Base-by-base conservation (phyloP, 495 filamentous ascomycete species). In the Bryoglossum gracile region DNA sequence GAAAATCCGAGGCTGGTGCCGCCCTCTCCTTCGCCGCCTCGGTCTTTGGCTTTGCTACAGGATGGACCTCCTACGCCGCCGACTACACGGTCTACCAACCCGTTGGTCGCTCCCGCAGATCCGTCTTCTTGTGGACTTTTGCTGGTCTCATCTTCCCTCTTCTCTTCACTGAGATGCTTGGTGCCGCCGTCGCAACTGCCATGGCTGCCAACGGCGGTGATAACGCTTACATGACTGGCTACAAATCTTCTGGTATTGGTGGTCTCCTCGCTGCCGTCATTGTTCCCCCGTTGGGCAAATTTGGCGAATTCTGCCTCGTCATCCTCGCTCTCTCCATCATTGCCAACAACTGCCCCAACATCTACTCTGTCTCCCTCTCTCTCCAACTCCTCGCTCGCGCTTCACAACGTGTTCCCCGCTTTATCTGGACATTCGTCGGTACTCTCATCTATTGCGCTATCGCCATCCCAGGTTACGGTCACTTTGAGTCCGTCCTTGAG, bases 21-120 rank as follows among this genome's bases (percentile, higher is more conserved):
- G 73, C 85, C 24, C 73, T 94, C 17, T 84, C 79, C 35, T 90
- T 88, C 53, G 83, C 82, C 3, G 78, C 84, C 1, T 80, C 80
- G 18, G 74, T 89, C 17, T 89, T 77, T 50, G 85, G 86, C 11
- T 91, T 89, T 55, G 84, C 81, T 0, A 87, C 84, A 1, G 86
- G 86, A 13, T 92, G 86, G 87, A 83, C 82, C 8, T 79, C 76
- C 14, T 87, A 84, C 51, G 84, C 87, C 0, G 82, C 86, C 30
- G 87, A 92, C 57, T 91, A 90, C 65, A 88, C 84, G 17, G 84
- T 88, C 9, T 91, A 94, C 63, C 86, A 89, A 54, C 86, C 86
- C 1, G 63, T 71, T 1, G 66, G 66, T 46, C 73, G 73, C 36
- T 76, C 77, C 39, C 73, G 78, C 18, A 61, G 59, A 30, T 77